phyloP scores from a whole-genome alignment of 2,329 filamentous ascomycete species.

The Didymellaceae sp. region DNA sequence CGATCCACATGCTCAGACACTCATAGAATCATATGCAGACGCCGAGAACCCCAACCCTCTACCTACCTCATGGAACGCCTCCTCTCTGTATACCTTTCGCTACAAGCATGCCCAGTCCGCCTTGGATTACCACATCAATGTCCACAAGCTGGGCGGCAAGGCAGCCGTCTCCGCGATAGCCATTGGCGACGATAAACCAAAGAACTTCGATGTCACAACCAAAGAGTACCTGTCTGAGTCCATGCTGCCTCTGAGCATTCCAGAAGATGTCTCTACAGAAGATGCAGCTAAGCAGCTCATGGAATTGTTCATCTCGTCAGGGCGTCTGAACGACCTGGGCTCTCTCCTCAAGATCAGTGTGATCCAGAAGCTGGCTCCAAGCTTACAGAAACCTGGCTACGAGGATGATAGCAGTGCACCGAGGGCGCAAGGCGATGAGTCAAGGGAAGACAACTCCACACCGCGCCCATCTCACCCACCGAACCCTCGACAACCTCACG shows the following conservation, averaged over 20 bases:
- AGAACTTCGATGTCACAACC: conserved; percentile 74
- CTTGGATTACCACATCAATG: conserved; percentile 81
- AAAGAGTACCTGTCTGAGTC: conserved; percentile 76
- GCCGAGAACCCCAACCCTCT: conserved; percentile 66
- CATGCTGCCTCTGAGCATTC: conserved; percentile 60
- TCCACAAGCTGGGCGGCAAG: conserved; percentile 82
- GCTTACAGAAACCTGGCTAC: conserved; percentile 79
- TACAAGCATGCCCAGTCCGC: conserved; percentile 87
- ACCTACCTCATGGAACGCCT: conserved; percentile 80
- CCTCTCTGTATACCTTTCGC: conserved; percentile 76
- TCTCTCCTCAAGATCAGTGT: conserved; percentile 77
- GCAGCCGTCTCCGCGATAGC: conserved; percentile 83
- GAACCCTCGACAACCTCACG: conserved; percentile 56
- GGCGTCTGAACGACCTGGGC: conserved; percentile 72
- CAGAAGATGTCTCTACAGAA: conserved; percentile 55
- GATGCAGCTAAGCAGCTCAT: conserved; percentile 54
- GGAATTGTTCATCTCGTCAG: conserved; percentile 75
- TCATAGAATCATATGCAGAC: conserved; percentile 63
- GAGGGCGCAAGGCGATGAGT: conserved; percentile 52
- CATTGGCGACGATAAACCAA: conserved; percentile 79
- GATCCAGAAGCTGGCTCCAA: conserved; percentile 82
- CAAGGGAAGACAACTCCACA: conserved; percentile 31
- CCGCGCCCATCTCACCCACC: conserved; percentile 19
- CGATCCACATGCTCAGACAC: conserved; percentile 28
- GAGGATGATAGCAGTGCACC: conserved; percentile 50